A percentile compares a stretch with the other conserved stretches of the same genome.
Evolutionary conservation across 345 rosid species (phyloP).

Genomic region (Toxicodendron radicans): DNA sequence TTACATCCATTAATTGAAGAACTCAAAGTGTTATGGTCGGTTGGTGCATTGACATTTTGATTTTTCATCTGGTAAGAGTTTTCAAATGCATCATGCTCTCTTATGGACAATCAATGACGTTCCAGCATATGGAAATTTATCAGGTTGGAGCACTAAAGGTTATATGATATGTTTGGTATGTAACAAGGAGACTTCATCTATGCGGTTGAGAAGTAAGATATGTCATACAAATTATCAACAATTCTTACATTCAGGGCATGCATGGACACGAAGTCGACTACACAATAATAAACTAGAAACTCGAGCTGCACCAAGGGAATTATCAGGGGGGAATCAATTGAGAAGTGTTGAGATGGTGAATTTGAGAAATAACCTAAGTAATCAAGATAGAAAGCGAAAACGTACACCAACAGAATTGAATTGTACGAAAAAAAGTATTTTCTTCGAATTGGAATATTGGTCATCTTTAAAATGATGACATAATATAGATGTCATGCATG

Average conservation of each 20-base stretch:
- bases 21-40: slow-evolving; percentile 14
- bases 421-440: too few relatives aligned
- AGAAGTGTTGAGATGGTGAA: too few relatives aligned
- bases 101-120: slow-evolving; percentile 15
- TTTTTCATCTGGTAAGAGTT: neutral
- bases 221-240: neutral
- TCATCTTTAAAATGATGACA: too few relatives aligned
- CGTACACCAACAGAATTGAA: too few relatives aligned
- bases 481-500: too few relatives aligned
- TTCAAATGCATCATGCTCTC: slow-evolving; percentile 4
- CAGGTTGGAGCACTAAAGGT: neutral
- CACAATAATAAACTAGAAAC: too few relatives aligned
- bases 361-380: too few relatives aligned
- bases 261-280: too few relatives aligned
- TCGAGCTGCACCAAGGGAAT: too few relatives aligned
- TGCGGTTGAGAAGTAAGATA: neutral
- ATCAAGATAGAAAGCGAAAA: too few relatives aligned
- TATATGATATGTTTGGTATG: neutral
- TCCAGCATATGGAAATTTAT: neutral
- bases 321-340: too few relatives aligned
- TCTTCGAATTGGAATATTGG: too few relatives aligned
- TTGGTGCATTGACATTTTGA: slow-evolving; percentile 8
- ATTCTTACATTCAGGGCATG: neutral
- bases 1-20: neutral
- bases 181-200: neutral